These are phyloP conservation scores for Cryptococcus depauperatus DNA, from an alignment of 1,284 basidiomycete species.

Conservation along the genomic window DNA sequence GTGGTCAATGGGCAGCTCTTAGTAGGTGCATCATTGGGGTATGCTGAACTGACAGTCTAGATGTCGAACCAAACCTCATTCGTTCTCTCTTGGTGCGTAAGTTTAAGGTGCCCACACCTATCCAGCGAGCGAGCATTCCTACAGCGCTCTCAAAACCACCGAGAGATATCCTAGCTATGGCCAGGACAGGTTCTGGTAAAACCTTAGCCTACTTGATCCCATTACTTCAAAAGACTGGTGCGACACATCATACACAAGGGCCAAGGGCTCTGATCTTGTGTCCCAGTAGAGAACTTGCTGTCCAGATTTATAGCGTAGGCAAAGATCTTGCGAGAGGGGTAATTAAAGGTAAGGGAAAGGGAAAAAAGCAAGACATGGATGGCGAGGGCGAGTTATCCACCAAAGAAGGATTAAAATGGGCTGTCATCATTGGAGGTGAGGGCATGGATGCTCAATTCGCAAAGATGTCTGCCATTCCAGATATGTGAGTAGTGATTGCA, in stretches of 20 bases:
- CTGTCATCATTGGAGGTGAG: slow-evolving; percentile 91
- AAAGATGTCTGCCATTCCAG: slow-evolving; percentile 88
- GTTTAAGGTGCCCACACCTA: slow-evolving; percentile 91
- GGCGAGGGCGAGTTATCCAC: slow-evolving; percentile 47
- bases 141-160: slow-evolving; percentile 75
- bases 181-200: slow-evolving; percentile 95
- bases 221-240: slow-evolving; percentile 76
- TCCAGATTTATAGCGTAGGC: slow-evolving; percentile 89
- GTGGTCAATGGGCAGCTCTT: slow-evolving; percentile 28
- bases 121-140: slow-evolving; percentile 86
- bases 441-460: slow-evolving; percentile 94
- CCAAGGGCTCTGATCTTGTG: slow-evolving; percentile 81
- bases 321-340: slow-evolving; percentile 75
- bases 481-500: slow-evolving; percentile 59
- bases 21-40: slow-evolving; percentile 17
- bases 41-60: slow-evolving; percentile 4
- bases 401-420: slow-evolving; percentile 73
- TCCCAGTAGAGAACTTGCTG: slow-evolving; percentile 86
- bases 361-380: slow-evolving; percentile 48
- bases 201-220: slow-evolving; percentile 95
- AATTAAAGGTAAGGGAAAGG: slow-evolving; percentile 52
- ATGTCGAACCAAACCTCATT: slow-evolving; percentile 17
- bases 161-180: slow-evolving; percentile 95
- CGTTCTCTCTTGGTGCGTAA: slow-evolving; percentile 74
- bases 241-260: slow-evolving; percentile 72